Base-by-base conservation (phyloP, 257 asterid species). In the Thymus quinquecostatus region DNA sequence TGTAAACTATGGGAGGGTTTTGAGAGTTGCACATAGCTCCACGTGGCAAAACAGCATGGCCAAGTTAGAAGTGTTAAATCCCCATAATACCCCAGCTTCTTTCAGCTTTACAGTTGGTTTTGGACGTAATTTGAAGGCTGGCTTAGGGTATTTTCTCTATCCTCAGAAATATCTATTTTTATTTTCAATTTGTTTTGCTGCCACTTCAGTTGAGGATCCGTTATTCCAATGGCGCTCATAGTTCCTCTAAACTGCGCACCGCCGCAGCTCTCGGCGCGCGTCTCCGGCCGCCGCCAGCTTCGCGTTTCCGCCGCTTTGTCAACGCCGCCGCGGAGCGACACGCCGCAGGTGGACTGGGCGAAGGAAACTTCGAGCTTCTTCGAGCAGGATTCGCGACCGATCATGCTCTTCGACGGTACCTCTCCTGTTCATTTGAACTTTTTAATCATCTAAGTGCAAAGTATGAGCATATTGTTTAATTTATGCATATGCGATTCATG, bases 361-460 rank as follows among this genome's bases (percentile, higher is more conserved):
- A 81, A 87, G 83, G 96, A 88, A 77, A 88, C 96, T 50, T 62
- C 84, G 13, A 81, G 71, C 78, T 92, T 84, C 83, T 92, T 90
- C 83, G 86, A 85, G 47, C 82, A 72, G 74, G 98, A 92, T 78
- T 80, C 91, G 49, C 91, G 98, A 50, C 98, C 98, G 9, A 92
- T 92, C 80, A 90, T 92, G 98, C 75, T 92, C 59, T 92, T 92
- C 69, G 98, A 92, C 75, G 98, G 97, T 90, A 86, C 57, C 28
- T 10, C 27, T 56, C 29, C 34, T 72, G 48, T 43, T 41, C 6
- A 11, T 8, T 32, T 36, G 0, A 9, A 28, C 12, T 5, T 10
- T 68, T 3, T 10, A 54, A 4, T 40, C 1, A 43, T 58, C 27
- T 2, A 56, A 29, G 30, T 38, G 68, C 53, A 40, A 66, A 2